A percentile compares a stretch with the other conserved stretches of the same genome.
These are phyloP conservation scores for Boletus bicolor DNA, from an alignment of 768 basidiomycete species.

Conservation along the genomic window DNA sequence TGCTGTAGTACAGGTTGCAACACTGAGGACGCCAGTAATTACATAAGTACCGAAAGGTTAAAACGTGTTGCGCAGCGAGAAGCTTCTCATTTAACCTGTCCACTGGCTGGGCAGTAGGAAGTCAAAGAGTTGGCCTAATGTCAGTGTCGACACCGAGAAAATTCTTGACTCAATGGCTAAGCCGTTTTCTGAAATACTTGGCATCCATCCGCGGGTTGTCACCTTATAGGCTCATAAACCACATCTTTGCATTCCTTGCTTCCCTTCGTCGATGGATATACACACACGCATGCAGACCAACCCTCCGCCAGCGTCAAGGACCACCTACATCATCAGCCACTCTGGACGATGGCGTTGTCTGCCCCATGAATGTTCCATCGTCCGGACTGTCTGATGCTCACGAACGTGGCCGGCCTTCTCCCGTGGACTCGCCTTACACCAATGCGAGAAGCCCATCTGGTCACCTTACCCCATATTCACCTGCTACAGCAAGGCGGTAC, in stretches of 20 bases:
- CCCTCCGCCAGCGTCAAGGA: background rate
- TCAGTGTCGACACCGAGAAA: background rate
- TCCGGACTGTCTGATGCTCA: background rate
- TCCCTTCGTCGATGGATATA: constrained; percentile 3
- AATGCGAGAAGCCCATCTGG: constrained; percentile 17
- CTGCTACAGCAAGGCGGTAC: constrained; percentile 6
- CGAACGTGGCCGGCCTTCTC: constrained; percentile 7
- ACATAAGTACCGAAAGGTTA: no score
- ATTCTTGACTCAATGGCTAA: background rate
- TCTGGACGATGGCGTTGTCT: constrained; percentile 1
- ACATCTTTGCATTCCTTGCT: background rate
- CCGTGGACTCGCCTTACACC: constrained; percentile 11
- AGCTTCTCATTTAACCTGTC: no score
- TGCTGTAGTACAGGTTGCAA: no score
- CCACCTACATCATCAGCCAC: background rate
- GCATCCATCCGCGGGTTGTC: background rate
- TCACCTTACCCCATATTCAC: constrained; percentile 19
- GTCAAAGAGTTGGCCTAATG: background rate
- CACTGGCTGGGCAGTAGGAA: background rate
- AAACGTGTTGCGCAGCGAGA: no score
- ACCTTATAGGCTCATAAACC: background rate
- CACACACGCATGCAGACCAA: background rate
- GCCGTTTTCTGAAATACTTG: background rate
- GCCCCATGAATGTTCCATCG: constrained; percentile 15
- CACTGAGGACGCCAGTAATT: no score